phyloP scores from a whole-genome alignment of 768 basidiomycete genomes.

The Clavaria fumosa region DNA sequence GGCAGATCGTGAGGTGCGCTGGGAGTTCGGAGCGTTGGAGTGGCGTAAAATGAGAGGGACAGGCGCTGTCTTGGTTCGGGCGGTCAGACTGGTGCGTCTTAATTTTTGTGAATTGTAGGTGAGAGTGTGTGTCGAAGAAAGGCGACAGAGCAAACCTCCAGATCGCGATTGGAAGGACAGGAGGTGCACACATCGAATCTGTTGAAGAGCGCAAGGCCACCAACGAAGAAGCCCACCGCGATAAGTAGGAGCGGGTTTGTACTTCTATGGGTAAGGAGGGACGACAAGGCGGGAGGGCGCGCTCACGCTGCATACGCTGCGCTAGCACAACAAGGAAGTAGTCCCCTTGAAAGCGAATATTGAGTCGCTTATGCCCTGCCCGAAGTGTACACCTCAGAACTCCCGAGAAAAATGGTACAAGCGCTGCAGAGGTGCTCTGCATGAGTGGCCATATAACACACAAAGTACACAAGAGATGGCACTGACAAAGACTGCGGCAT shows the following conservation, averaged over 20 bases:
- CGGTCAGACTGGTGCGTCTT: slow-evolving; percentile 28
- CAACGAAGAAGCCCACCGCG: slow-evolving; percentile 76
- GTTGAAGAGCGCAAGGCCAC: slow-evolving; percentile 84
- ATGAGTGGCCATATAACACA: too few species aligned
- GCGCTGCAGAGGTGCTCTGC: slow-evolving; percentile 51
- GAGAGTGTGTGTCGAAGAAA: not conserved
- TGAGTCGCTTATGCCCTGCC: not conserved
- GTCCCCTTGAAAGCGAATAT: slow-evolving; percentile 47
- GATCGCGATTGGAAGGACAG: too few species aligned
- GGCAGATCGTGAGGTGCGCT: slow-evolving; percentile 74
- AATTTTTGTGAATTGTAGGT: slow-evolving; percentile 2
- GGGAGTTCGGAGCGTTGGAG: not conserved
- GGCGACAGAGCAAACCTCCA: slow-evolving; percentile 20
- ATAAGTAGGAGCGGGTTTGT: slow-evolving; percentile 73
- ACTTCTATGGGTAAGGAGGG: slow-evolving; percentile 34
- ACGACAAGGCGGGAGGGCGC: too few species aligned
- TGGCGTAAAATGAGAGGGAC: slow-evolving; percentile 34
- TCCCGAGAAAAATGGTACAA: slow-evolving; percentile 84
- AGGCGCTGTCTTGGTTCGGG: slow-evolving; percentile 21
- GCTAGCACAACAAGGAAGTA: slow-evolving; percentile 66
- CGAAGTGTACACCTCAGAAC: slow-evolving; percentile 3
- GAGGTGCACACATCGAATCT: slow-evolving; percentile 76
- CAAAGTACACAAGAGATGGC: not conserved
- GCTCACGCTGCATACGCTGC: slow-evolving; percentile 71
- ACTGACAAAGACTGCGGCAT: slow-evolving; percentile 45